Percentiles rank a stretch among this genome's conserved stretches.
Evolutionary conservation across 352 stramenopile species (phyloP).

Genomic region (Pythium pectinolyticum): DNA sequence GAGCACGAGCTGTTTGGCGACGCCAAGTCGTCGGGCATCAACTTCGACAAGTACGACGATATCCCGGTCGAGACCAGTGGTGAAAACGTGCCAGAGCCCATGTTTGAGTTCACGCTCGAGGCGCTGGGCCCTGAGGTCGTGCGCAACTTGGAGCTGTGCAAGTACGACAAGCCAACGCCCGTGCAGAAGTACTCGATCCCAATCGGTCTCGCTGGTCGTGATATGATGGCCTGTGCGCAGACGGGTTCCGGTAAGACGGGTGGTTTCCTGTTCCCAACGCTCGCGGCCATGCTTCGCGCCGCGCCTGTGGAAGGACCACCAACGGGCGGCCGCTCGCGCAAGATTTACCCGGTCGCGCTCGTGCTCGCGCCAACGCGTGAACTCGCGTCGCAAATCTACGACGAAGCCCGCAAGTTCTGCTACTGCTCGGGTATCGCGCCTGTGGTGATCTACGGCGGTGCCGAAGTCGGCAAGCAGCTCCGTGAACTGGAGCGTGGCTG

Average conservation of each 20-base stretch:
- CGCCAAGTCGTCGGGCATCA: constrained; percentile 94
- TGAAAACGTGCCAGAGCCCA: constrained; percentile 91
- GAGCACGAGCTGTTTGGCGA: constrained; percentile 93
- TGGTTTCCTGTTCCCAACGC: constrained; percentile 96
- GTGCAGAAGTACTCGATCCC: constrained; percentile 99
- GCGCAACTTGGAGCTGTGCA: constrained; percentile 90
- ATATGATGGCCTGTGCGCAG: constrained; percentile 99
- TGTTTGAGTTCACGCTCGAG: constrained; percentile 88
- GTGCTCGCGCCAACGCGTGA: constrained; percentile 95
- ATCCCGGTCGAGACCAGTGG: constrained; percentile 97
- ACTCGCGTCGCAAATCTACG: constrained; percentile 94
- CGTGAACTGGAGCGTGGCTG: constrained; percentile 89
- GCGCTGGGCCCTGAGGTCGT: constrained; percentile 92
- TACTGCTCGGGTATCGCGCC: constrained; percentile 94
- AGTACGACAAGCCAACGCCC: constrained; percentile 97
- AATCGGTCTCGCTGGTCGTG: constrained; percentile 91
- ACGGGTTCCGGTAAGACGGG: constrained; percentile 98
- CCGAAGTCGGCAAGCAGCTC: constrained; percentile 87
- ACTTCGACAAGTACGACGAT: constrained; percentile 99
- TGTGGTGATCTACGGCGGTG: constrained; percentile 95
- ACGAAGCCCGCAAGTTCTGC: constrained; percentile 96
- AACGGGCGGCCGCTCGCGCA: constrained; percentile 64
- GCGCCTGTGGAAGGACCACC: constrained; percentile 54
- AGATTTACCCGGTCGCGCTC: constrained; percentile 91
- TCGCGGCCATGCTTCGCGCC: constrained; percentile 94